Percentiles rank a stretch among this genome's conserved stretches.
phyloP scores from a whole-genome alignment of 2,329 filamentous ascomycete genomes.

The Sporothrix schenckii region DNA sequence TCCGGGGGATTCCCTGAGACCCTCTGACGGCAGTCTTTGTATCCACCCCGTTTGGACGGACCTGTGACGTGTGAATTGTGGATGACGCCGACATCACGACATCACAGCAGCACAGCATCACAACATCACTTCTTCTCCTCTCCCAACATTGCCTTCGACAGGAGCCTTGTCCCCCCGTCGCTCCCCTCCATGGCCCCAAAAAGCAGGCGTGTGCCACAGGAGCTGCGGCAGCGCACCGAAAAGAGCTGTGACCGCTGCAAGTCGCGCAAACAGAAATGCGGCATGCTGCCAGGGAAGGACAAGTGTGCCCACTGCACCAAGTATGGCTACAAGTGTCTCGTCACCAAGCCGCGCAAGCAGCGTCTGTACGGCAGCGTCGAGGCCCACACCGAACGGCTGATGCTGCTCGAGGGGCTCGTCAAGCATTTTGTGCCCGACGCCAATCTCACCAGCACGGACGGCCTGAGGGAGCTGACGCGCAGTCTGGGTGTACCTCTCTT shows the following conservation, averaged over 20 bases:
- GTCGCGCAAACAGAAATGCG: constrained; percentile 51
- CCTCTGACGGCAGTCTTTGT: constrained; percentile 1
- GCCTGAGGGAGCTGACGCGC: constrained; percentile 45
- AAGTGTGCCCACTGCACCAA: constrained; percentile 48
- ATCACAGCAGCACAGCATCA: not conserved
- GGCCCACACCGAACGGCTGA: constrained; percentile 45
- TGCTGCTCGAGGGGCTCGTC: constrained; percentile 48
- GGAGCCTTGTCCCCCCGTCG: too few species aligned
- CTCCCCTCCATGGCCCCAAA: constrained; percentile 14
- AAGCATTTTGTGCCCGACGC: constrained; percentile 49
- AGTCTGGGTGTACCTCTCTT: constrained; percentile 46
- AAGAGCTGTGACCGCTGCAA: constrained; percentile 51
- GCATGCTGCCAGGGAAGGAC: constrained; percentile 44
- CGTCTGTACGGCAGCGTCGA: constrained; percentile 48
- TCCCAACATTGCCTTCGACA: too few species aligned
- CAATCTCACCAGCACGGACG: constrained; percentile 47
- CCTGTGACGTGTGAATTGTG: not conserved
- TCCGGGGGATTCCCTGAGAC: not conserved
- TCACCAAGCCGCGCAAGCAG: constrained; percentile 49
- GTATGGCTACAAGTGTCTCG: constrained; percentile 47
- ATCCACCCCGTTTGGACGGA: not conserved
- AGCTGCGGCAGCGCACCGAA: constrained; percentile 50
- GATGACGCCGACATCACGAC: not conserved
- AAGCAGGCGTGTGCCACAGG: constrained; percentile 45
- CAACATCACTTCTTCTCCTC: too few species aligned